Evolutionary conservation across 1,139 yeast genomes (phyloP).

Genomic region (Debaryomyces sp.): DNA sequence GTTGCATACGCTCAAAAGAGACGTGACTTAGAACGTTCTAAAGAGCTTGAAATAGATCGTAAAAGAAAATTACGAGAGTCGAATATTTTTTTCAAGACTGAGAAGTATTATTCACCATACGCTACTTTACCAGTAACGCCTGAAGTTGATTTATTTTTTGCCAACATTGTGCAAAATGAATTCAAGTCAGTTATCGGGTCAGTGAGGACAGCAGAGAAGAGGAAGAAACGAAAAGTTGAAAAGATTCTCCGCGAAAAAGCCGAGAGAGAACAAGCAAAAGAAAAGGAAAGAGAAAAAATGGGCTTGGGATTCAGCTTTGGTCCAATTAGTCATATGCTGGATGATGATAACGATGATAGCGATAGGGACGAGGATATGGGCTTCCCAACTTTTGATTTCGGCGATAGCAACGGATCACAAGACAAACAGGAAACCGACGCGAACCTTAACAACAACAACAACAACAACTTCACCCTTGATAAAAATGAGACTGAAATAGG

Average conservation of each 20-base stretch:
- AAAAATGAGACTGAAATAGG: not conserved
- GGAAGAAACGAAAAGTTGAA: constrained; percentile 24
- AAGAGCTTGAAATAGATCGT: constrained; percentile 21
- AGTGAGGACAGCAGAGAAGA: constrained; percentile 37
- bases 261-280: constrained; percentile 21
- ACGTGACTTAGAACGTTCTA: constrained; percentile 24
- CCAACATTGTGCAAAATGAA: constrained; percentile 32
- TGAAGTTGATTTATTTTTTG: constrained; percentile 28
- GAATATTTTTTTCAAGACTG: constrained; percentile 51
- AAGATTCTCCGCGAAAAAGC: constrained; percentile 25
- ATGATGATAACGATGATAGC: constrained; percentile 22
- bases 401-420: constrained; percentile 1
- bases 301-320: constrained; percentile 38
- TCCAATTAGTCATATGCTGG: constrained; percentile 24
- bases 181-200: constrained; percentile 39
- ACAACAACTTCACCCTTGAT: not conserved
- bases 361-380: constrained; percentile 14
- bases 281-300: constrained; percentile 22
- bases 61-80: constrained; percentile 25
- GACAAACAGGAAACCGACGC: not conserved
- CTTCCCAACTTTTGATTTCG: constrained; percentile 4
- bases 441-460: not conserved
- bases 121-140: constrained; percentile 28
- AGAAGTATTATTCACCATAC: constrained; percentile 43
- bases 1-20: constrained; percentile 57